Evolutionary conservation across 2,329 filamentous ascomycete genomes (phyloP), one percentile per base, ranked within the genome.

Genomic region (Graphilbum fragrans): DNA sequence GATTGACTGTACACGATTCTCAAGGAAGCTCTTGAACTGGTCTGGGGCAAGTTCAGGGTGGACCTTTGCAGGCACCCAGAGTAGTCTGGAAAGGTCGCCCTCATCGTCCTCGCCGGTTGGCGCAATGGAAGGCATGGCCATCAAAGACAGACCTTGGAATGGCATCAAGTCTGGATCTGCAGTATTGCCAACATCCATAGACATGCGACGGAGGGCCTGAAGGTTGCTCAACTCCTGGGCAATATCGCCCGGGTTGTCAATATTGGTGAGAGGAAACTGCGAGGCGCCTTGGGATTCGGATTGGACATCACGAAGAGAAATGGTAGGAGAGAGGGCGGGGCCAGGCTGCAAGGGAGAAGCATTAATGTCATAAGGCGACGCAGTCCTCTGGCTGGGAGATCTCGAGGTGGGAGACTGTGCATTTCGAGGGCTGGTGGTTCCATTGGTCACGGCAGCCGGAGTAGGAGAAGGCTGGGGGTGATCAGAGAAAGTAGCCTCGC

Each of bases 21-120:
- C 90, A 2, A 98, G 73, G 51, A 96, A 98, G 1, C 82, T 90
- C 61, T 94, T 95, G 69, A 96, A 98, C 52, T 95, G 92, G 55
- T 84, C 87, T 1, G 92, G 92, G 3, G 92, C 92, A 38, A 98
- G 69, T 60, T 98, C 92, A 1, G 92, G 92, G 53, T 98, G 92
- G 22, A 98, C 73, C 44, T 87, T 78, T 20, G 92, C 92, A 5
- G 92, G 92, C 6, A 98, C 92, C 92, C 92, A 98, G 50, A 96
- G 84, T 45, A 96, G 64, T 47, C 87, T 76, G 2, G 88, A 87
- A 8, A 86, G 78, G 56, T 96, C 90, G 52, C 87, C 82, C 57
- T 94, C 87, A 53, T 93, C 82, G 47, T 86, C 82, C 45, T 77
- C 74, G 25, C 78, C 75, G 3, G 70, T 77, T 2, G 85, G 84